These are phyloP conservation scores for Stylosanthes scabra DNA, from an alignment of 331 rosid species.

Conservation along the genomic window DNA sequence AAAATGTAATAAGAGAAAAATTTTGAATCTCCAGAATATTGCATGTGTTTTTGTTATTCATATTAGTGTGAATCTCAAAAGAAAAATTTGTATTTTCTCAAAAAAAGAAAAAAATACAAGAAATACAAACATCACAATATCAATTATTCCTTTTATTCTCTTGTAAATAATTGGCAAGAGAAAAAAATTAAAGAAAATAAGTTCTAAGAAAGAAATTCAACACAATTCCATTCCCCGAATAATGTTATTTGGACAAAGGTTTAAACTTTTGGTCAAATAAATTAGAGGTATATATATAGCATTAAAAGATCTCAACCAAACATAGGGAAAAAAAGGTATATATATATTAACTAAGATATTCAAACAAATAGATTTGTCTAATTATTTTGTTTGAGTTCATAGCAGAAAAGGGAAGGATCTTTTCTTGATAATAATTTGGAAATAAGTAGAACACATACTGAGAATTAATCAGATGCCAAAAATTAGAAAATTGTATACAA, in stretches of 20 bases:
- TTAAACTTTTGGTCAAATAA: no score
- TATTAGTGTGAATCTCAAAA: no score
- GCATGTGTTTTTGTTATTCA: no score
- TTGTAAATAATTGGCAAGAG: background rate
- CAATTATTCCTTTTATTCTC: background rate
- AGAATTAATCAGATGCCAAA: slow-evolving; percentile 11
- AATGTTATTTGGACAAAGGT: slow-evolving; percentile 18
- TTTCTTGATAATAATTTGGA: slow-evolving; percentile 37
- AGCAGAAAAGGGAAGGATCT: background rate
- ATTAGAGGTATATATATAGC: no score
- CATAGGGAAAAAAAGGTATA: no score
- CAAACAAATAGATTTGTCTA: background rate
- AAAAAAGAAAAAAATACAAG: no score
- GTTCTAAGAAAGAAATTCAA: background rate
- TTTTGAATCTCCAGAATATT: no score
- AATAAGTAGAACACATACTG: slow-evolving; percentile 12
- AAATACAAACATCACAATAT: background rate
- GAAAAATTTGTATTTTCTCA: no score
- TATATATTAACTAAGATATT: no score
- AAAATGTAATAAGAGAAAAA: no score
- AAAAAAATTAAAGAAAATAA: background rate
- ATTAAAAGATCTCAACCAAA: no score
- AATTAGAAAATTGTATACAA: background rate
- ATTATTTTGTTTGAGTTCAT: slow-evolving; percentile 7
- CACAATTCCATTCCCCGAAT: background rate